Conservation (phyloP, 2,329 filamentous ascomycete species). For the Coniella lustricola region DNA sequence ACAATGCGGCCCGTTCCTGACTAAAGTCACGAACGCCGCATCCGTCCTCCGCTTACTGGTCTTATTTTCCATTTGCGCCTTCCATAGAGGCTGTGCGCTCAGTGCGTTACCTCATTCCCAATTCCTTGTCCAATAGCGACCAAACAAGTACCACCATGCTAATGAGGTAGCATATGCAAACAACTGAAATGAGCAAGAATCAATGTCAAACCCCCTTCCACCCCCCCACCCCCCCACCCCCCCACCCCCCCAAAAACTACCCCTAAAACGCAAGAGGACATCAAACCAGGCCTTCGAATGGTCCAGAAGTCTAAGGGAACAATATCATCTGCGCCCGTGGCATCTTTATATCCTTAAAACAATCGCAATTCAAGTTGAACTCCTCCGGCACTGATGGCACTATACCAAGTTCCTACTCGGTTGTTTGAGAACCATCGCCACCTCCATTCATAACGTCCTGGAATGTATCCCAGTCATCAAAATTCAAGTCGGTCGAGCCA, state of each 20-base stretch:
- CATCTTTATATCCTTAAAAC: too few species aligned
- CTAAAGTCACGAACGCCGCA: slow-evolving; percentile 6
- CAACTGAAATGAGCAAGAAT: background rate
- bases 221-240: too few species aligned
- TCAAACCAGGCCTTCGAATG: too few species aligned
- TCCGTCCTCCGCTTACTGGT: background rate
- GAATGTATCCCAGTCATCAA: slow-evolving; percentile 16
- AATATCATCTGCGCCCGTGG: too few species aligned
- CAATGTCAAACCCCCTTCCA: too few species aligned
- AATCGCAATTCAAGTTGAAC: background rate
- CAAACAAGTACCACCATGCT: too few species aligned
- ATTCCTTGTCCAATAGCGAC: background rate
- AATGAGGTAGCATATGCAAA: too few species aligned
- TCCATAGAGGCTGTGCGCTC: background rate
- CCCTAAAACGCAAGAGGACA: too few species aligned
- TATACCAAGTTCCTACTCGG: slow-evolving; percentile 1
- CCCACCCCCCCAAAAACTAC: too few species aligned
- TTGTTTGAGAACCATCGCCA: slow-evolving; percentile 1
- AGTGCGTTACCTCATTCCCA: background rate
- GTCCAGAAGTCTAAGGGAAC: too few species aligned
- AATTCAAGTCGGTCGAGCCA: slow-evolving; percentile 16
- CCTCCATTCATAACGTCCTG: slow-evolving; percentile 7
- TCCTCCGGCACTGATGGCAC: background rate
- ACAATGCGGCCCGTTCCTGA: background rate
- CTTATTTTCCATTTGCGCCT: background rate